Evolutionary conservation across 352 stramenopile species (phyloP), one percentile per base, ranked within the genome.

Genomic region (Phytophthora uliginosa): DNA sequence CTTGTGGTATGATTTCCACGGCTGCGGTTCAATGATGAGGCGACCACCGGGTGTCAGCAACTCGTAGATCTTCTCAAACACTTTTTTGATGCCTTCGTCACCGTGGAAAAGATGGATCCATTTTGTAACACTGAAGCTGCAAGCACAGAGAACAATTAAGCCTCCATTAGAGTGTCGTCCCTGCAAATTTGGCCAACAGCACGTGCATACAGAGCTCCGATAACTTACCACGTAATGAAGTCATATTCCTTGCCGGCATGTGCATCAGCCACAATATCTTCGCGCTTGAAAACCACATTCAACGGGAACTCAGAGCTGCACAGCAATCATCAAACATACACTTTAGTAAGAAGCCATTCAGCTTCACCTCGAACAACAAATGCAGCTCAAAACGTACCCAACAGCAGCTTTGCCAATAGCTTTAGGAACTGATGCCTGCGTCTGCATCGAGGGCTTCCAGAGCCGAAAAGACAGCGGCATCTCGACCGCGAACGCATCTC

Each of bases 41-140:
- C 78, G 77, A 0, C 92, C 92, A 22, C 87, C 88, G 12, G 89
- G 83, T 15, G 59, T 65, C 2, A 98, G 66, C 40, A 97, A 70
- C 13, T 76, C 66, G 66, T 89, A 89, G 36, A 95, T 82, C 22
- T 86, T 74, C 6, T 66, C 56, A 70, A 98, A 98, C 26, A 96
- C 71, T 24, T 75, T 68, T 58, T 93, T 86, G 59, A 98, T 79
- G 13, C 89, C 91, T 28, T 95, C 86, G 55, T 98, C 92, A 15
- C 92, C 92, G 42, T 94, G 84, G 66, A 95, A 92, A 45, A 98
- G 76, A 61, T 98, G 92, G 45, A 98, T 94, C 92, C 92, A 98
- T 78, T 98, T 98, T 10, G 90, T 95, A 60, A 97, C 88, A 53
- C 89, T 97, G 51, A 98, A 94, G 56, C 90, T 93, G 57, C 18